phyloP scores from a whole-genome alignment of 805 yeast genomes.

The Groenewaldozyma salmanticensis region DNA sequence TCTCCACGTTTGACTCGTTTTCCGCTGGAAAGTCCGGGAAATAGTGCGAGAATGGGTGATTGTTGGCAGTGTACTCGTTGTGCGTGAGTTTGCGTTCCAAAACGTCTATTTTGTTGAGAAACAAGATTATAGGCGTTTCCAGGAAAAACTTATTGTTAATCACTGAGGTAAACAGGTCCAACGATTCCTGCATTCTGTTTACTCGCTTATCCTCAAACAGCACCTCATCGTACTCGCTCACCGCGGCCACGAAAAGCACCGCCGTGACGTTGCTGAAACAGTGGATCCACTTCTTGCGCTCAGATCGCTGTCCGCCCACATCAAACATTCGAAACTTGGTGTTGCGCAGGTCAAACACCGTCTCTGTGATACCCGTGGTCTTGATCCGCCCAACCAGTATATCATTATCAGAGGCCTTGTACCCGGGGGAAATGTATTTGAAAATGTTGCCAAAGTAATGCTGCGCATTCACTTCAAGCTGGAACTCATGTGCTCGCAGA shows the following conservation, averaged over 20 bases:
- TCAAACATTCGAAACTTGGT: constrained; percentile 71
- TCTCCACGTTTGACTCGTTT: constrained; percentile 38
- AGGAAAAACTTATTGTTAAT: constrained; percentile 80
- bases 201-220: constrained; percentile 83
- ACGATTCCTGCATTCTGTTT: constrained; percentile 84
- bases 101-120: constrained; percentile 80
- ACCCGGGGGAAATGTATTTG: constrained; percentile 53
- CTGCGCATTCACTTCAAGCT: constrained; percentile 71
- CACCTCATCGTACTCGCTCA: constrained; percentile 86
- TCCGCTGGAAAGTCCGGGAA: constrained; percentile 70
- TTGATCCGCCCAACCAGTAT: constrained; percentile 85
- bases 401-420: constrained; percentile 70
- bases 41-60: constrained; percentile 55
- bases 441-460: constrained; percentile 71
- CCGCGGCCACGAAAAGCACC: constrained; percentile 78
- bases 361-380: constrained; percentile 92
- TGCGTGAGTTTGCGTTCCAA: constrained; percentile 58
- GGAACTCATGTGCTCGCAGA: constrained; percentile 58
- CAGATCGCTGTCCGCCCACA: constrained; percentile 95
- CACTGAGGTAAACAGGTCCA: constrained; percentile 71
- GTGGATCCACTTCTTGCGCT: constrained; percentile 89
- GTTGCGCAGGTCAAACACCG: constrained; percentile 56
- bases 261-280: constrained; percentile 87
- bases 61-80: background rate
- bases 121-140: constrained; percentile 79